Evolutionary conservation across 2,329 filamentous ascomycete species (phyloP).

Genomic region (Neonectria sp.): DNA sequence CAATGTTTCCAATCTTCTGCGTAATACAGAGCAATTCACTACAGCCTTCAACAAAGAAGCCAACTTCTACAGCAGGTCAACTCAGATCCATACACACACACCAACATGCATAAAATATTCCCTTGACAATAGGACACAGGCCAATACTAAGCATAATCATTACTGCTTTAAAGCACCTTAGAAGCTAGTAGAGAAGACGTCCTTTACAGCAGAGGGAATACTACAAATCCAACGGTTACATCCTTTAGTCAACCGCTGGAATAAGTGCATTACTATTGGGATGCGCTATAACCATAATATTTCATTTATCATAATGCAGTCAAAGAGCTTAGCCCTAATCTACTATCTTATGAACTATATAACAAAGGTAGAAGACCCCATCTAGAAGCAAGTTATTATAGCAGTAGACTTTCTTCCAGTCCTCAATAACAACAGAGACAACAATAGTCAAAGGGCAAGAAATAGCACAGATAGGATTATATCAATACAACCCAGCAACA

Average conservation of each 20-base stretch:
- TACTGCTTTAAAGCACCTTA: slow-evolving; percentile 17
- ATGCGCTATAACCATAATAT: slow-evolving; percentile 14
- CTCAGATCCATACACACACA: too few species aligned
- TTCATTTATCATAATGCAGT: slow-evolving; percentile 7
- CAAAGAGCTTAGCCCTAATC: neutral
- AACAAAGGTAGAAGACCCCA: too few species aligned
- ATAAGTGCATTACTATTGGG: neutral
- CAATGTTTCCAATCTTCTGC: too few species aligned
- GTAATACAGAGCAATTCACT: too few species aligned
- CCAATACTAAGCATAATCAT: neutral
- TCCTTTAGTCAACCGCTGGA: neutral
- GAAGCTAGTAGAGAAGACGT: neutral
- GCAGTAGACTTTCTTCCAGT: too few species aligned
- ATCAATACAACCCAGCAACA: too few species aligned
- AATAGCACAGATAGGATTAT: too few species aligned
- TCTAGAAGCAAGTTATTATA: slow-evolving; percentile 18
- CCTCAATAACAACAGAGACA: too few species aligned
- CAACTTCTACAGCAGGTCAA: too few species aligned
- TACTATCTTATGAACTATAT: slow-evolving; percentile 10
- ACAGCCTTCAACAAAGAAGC: too few species aligned
- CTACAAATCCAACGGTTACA: neutral
- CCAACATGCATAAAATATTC: slow-evolving; percentile 15
- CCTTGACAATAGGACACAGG: neutral
- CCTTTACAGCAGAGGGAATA: neutral
- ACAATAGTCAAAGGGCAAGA: too few species aligned